These are phyloP conservation scores for Paraglomus brasilianum DNA, from an alignment of 192 early-diverging fungal genomes.

Conservation along the genomic window DNA sequence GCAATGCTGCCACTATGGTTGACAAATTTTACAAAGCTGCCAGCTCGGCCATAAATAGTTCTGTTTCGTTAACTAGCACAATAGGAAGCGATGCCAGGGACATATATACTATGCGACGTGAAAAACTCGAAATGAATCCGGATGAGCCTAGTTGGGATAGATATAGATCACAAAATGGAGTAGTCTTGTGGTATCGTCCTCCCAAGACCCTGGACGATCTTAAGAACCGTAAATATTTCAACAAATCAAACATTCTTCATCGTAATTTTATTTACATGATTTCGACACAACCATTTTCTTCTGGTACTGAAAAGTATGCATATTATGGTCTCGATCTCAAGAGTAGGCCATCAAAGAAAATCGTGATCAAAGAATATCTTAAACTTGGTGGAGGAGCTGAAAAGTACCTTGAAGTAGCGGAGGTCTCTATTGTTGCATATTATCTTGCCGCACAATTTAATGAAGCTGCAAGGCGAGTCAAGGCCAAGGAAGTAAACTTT, in stretches of 20 bases:
- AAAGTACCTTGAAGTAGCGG: conserved; percentile 22
- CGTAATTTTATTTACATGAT: neutral
- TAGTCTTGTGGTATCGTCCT: neutral
- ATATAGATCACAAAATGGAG: neutral
- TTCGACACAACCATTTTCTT: conserved; percentile 13
- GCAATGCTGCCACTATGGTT: neutral
- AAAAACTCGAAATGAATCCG: neutral
- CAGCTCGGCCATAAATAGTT: neutral
- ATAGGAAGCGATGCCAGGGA: neutral
- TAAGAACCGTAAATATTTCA: conserved; percentile 7
- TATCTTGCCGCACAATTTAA: conserved; percentile 10
- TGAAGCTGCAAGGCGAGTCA: neutral
- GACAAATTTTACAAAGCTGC: conserved; percentile 11
- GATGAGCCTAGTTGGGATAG: neutral
- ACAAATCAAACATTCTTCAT: neutral
- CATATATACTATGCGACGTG: neutral
- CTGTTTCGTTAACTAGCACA: conserved; percentile 21
- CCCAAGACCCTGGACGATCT: neutral
- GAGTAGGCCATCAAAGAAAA: neutral
- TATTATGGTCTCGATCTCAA: conserved; percentile 17
- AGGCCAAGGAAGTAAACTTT: neutral
- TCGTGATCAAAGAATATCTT: conserved; percentile 12
- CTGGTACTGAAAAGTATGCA: conserved; percentile 21
- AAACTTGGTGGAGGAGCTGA: neutral
- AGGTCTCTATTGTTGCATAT: neutral